Conservation (phyloP, 768 basidiomycete genomes). For the Boletus rex-veris region DNA sequence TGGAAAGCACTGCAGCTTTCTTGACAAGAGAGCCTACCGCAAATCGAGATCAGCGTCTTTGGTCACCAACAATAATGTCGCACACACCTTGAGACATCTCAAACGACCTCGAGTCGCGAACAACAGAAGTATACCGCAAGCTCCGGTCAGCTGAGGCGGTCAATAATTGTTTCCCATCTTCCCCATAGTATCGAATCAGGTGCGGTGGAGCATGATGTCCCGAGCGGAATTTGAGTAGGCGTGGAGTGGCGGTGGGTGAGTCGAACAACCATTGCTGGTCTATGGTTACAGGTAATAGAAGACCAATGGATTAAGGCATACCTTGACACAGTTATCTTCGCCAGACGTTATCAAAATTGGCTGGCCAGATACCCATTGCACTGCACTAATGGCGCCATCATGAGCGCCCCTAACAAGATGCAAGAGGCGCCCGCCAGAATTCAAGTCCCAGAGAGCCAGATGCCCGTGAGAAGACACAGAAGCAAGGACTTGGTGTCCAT, state of each 20-base stretch:
- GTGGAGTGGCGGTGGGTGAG: conserved; percentile 79
- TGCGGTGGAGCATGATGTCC: conserved; percentile 92
- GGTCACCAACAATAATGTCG: background rate
- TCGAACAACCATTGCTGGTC: conserved; percentile 97
- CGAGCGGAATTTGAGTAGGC: conserved; percentile 86
- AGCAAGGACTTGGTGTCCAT: conserved; percentile 85
- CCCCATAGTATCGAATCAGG: conserved; percentile 90
- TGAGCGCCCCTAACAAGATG: conserved; percentile 89
- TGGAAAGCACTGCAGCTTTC: conserved; percentile 74
- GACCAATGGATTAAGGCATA: conserved; percentile 28
- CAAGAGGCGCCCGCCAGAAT: conserved; percentile 73
- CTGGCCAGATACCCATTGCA: conserved; percentile 94
- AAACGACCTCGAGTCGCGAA: conserved; percentile 90
- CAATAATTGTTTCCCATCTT: conserved; percentile 93
- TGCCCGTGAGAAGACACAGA: conserved; percentile 85
- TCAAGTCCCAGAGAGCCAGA: conserved; percentile 91
- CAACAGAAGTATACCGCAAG: conserved; percentile 86
- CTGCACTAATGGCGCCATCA: conserved; percentile 73
- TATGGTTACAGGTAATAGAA: conserved; percentile 4
- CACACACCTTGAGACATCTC: conserved; percentile 86
- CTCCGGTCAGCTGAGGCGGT: conserved; percentile 88
- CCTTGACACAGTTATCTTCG: conserved; percentile 95
- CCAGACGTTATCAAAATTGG: conserved; percentile 87
- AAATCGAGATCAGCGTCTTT: conserved; percentile 1
- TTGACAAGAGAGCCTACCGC: conserved; percentile 74